phyloP scores from a whole-genome alignment of 139 green algal genomes.

The Ettlia oleoabundans region DNA sequence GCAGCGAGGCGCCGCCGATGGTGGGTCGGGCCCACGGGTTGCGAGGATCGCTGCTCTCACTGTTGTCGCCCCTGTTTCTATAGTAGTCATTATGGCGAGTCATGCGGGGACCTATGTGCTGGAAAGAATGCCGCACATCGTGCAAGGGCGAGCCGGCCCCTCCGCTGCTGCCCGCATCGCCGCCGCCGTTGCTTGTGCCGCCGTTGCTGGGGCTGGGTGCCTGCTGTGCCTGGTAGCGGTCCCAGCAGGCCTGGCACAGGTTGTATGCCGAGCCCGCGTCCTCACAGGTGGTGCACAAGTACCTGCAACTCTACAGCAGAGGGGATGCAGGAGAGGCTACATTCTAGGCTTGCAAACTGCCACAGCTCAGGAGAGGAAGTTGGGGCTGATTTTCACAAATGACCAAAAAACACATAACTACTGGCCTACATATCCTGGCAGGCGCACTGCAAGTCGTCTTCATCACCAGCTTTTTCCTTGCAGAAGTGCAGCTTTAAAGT shows the following conservation, averaged over 20 bases:
- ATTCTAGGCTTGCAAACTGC: no score
- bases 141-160: background rate
- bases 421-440: no score
- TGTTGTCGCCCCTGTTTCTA: background rate
- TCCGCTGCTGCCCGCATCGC: background rate
- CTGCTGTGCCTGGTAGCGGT: conserved; percentile 19
- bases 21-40: conserved; percentile 15
- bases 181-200: background rate
- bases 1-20: background rate
- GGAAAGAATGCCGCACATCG: conserved; percentile 7
- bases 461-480: no score
- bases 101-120: conserved; percentile 29
- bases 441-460: no score
- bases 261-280: conserved; percentile 6
- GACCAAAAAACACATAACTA: no score
- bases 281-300: conserved; percentile 27
- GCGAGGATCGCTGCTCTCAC: background rate
- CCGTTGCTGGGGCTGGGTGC: conserved; percentile 6
- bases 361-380: no score
- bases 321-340: no score
- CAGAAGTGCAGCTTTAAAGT: background rate
- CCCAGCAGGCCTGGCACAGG: conserved; percentile 36
- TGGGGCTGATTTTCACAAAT: no score
- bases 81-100: conserved; percentile 37
- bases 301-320: no score